Evolutionary conservation across 1,139 yeast species (phyloP).

Genomic region (Sugiyamaella xylanicola): DNA sequence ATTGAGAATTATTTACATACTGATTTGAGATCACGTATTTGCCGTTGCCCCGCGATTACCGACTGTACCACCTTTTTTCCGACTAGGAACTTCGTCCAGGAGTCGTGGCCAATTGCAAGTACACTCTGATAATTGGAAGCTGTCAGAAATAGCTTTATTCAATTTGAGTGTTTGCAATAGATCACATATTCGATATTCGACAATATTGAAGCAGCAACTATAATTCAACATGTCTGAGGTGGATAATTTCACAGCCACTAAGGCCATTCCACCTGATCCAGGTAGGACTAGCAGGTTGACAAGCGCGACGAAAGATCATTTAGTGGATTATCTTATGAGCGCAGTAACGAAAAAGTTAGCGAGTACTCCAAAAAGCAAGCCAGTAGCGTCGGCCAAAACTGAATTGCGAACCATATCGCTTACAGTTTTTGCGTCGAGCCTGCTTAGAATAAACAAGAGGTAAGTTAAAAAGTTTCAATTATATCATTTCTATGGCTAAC

Average conservation of each 20-base stretch:
- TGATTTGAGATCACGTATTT: too few species aligned
- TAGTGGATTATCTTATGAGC: constrained; percentile 20
- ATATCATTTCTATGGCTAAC: background rate
- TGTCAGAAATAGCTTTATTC: too few species aligned
- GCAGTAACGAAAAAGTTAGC: constrained; percentile 14
- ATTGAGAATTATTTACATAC: too few species aligned
- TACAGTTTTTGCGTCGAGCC: constrained; percentile 26
- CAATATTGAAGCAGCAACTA: background rate
- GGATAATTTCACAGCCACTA: background rate
- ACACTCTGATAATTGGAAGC: too few species aligned
- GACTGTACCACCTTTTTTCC: too few species aligned
- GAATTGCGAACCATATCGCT: constrained; percentile 26
- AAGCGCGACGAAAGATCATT: constrained; percentile 15
- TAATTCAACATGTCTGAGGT: constrained; percentile 2
- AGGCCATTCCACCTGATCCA: background rate
- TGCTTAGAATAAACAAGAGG: constrained; percentile 22
- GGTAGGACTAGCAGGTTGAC: constrained; percentile 9
- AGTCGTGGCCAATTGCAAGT: too few species aligned
- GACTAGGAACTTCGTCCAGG: too few species aligned
- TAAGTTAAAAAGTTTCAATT: background rate
- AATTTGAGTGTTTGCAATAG: too few species aligned
- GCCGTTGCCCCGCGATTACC: too few species aligned
- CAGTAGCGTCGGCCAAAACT: constrained; percentile 15
- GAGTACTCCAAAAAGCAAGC: constrained; percentile 10
- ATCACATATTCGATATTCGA: too few species aligned